phyloP scores from a whole-genome alignment of 768 basidiomycete genomes.

The Amanita pseudoporphyria region DNA sequence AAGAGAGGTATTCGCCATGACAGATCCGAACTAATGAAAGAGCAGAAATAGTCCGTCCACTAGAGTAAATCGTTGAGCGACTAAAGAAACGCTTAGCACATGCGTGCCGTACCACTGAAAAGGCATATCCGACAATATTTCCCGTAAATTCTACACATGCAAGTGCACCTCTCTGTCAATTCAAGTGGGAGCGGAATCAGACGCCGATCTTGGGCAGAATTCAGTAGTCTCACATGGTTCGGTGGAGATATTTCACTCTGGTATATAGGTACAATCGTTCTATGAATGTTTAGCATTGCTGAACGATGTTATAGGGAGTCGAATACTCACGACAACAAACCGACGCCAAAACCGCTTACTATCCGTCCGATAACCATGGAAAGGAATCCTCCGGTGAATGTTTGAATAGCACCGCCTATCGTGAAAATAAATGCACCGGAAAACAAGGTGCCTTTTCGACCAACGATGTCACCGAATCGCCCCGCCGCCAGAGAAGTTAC shows the following conservation, averaged over 20 bases:
- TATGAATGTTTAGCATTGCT: conserved; percentile 15
- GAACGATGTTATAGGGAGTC: neutral
- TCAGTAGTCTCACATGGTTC: conserved; percentile 45
- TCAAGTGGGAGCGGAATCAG: neutral
- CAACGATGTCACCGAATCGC: conserved; percentile 66
- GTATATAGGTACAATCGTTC: conserved; percentile 82
- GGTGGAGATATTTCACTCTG: conserved; percentile 90
- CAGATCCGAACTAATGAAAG: conserved; percentile 68
- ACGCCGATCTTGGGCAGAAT: neutral
- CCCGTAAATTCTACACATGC: conserved; percentile 91
- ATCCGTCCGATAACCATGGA: conserved; percentile 4
- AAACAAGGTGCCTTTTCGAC: conserved; percentile 66
- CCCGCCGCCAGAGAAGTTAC: conserved; percentile 77
- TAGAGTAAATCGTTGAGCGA: conserved; percentile 16
- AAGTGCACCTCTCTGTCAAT: conserved; percentile 61
- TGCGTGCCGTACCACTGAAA: conserved; percentile 56
- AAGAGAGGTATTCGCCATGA: conserved; percentile 82
- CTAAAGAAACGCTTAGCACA: neutral
- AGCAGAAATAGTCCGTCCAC: conserved; percentile 91
- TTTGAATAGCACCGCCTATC: conserved; percentile 67
- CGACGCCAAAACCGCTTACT: conserved; percentile 71
- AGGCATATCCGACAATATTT: conserved; percentile 78
- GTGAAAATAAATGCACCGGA: conserved; percentile 68
- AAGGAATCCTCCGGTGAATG: conserved; percentile 36
- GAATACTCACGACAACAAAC: conserved; percentile 56